phyloP scores from a whole-genome alignment of 2,329 filamentous ascomycete species.

The Colletotrichum gigasporum region DNA sequence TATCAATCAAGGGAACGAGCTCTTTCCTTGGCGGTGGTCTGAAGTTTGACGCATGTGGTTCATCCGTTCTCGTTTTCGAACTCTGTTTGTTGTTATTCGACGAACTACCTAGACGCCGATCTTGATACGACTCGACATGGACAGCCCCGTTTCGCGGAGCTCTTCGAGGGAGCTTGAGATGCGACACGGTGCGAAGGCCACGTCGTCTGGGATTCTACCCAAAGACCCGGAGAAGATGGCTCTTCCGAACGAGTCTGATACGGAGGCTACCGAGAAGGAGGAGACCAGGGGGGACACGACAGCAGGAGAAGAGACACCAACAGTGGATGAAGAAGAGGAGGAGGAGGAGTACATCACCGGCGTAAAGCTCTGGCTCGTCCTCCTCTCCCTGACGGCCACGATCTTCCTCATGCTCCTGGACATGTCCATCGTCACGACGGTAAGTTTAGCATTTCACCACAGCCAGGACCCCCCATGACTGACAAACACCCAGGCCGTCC shows the following conservation, averaged over 20 bases:
- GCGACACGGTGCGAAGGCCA: neutral
- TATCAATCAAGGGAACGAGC: too few species aligned
- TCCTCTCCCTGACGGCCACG: slow-evolving; percentile 49
- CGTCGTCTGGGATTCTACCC: too few species aligned
- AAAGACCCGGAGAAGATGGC: neutral
- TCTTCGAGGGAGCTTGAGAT: too few species aligned
- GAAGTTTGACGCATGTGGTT: too few species aligned
- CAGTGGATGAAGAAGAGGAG: neutral
- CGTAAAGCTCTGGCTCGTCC: slow-evolving; percentile 44
- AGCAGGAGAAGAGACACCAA: neutral
- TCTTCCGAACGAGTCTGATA: neutral
- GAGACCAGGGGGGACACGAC: neutral
- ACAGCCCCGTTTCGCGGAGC: too few species aligned
- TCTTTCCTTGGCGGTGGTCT: too few species aligned
- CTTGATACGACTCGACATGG: too few species aligned
- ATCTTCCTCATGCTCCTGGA: slow-evolving; percentile 61
- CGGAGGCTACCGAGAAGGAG: neutral
- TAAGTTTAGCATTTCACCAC: slow-evolving; percentile 32
- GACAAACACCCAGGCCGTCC: slow-evolving; percentile 49
- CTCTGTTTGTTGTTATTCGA: too few species aligned
- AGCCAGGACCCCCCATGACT: neutral
- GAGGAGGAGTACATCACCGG: slow-evolving; percentile 40
- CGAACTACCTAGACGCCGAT: too few species aligned
- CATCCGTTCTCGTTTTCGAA: too few species aligned
- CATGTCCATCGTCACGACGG: slow-evolving; percentile 62